phyloP scores from a whole-genome alignment of 352 stramenopile species.

The Lagenidium giganteum region DNA sequence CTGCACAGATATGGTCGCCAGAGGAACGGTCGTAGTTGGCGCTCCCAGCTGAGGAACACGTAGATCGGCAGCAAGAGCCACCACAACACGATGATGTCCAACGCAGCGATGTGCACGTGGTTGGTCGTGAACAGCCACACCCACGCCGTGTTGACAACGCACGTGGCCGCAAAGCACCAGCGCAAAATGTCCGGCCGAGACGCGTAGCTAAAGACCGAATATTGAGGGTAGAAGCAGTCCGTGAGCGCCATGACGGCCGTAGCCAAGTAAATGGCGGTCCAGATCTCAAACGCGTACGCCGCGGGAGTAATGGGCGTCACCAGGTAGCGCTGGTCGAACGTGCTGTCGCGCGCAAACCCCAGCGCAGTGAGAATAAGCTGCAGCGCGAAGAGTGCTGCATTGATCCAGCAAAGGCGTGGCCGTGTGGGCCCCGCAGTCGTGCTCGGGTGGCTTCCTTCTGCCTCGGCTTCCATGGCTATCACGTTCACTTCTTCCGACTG shows the following conservation, averaged over 20 bases:
- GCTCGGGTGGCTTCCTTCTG: no score
- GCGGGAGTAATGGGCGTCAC: constrained; percentile 35
- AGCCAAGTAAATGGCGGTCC: constrained; percentile 48
- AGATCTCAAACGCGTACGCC: constrained; percentile 46
- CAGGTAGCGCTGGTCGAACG: no score
- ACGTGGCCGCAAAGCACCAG: constrained; percentile 49
- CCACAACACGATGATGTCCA: constrained; percentile 31
- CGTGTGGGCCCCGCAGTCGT: no score
- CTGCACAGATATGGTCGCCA: no score
- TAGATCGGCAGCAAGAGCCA: constrained; percentile 47
- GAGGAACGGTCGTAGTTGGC: constrained; percentile 34
- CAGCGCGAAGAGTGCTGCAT: neutral
- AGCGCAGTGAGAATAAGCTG: no score
- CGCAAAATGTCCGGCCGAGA: constrained; percentile 39
- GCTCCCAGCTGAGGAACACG: constrained; percentile 44
- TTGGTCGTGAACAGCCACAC: constrained; percentile 31
- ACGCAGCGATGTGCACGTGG: constrained; percentile 13
- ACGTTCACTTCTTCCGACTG: no score
- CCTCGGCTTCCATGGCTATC: neutral
- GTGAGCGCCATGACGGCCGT: constrained; percentile 33
- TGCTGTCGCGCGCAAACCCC: no score
- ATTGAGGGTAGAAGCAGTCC: constrained; percentile 47
- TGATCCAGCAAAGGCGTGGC: neutral
- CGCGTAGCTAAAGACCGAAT: constrained; percentile 51
- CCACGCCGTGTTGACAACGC: constrained; percentile 43